phyloP scores from a whole-genome alignment of 2,329 filamentous ascomycete genomes.

The Esteya vermicola region DNA sequence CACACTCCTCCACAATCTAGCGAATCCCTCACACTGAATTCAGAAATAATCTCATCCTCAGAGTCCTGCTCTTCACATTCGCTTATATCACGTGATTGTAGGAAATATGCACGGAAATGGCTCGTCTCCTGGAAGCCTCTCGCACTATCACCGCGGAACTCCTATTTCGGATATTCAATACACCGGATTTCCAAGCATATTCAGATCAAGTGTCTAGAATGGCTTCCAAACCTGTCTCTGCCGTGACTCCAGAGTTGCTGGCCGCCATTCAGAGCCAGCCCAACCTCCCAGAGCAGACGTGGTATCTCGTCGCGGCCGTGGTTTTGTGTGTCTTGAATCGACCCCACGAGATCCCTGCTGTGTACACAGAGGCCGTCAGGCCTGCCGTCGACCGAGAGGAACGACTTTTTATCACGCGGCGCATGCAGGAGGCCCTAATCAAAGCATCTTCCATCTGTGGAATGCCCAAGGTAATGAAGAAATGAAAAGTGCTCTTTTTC shows the following conservation, averaged over 20 bases:
- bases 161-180: neutral
- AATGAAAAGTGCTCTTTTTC: no score
- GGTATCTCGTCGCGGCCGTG: constrained; percentile 33
- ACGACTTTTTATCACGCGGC: constrained; percentile 26
- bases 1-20: no score
- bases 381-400: constrained; percentile 19
- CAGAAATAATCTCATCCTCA: no score
- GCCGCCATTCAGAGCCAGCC: constrained; percentile 24
- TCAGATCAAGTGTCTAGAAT: no score
- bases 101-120: no score
- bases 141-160: no score
- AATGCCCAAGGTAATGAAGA: constrained; percentile 28
- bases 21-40: no score
- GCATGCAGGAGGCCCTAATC: constrained; percentile 33
- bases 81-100: no score
- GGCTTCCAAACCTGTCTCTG: constrained; percentile 9
- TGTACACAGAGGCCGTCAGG: constrained; percentile 27
- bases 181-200: neutral
- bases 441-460: constrained; percentile 33
- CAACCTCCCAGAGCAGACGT: constrained; percentile 27
- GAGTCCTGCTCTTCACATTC: no score
- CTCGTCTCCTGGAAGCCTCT: no score
- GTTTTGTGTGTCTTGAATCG: constrained; percentile 32
- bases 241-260: constrained; percentile 25
- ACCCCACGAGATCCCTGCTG: constrained; percentile 29